Evolutionary conservation across 352 stramenopile species (phyloP).

Genomic region (Phytophthora ramorum): DNA sequence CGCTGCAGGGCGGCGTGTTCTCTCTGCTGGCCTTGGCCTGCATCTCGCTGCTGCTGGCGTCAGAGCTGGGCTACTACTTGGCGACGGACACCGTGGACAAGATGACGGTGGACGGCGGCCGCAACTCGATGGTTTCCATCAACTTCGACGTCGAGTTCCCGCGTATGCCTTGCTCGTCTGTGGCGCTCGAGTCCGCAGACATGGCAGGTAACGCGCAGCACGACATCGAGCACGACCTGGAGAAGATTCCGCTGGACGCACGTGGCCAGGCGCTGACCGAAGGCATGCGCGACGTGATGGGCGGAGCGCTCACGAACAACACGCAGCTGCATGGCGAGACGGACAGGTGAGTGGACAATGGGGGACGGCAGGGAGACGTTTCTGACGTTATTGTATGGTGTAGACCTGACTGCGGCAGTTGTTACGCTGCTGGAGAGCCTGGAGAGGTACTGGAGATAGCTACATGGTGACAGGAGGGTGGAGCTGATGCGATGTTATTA

Average conservation of each 20-base stretch:
- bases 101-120: slow-evolving; percentile 82
- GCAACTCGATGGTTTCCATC: slow-evolving; percentile 75
- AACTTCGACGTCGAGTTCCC: slow-evolving; percentile 88
- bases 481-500: neutral
- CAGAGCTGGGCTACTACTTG: slow-evolving; percentile 84
- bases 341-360: slow-evolving; percentile 46
- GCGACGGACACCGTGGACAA: slow-evolving; percentile 82
- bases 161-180: slow-evolving; percentile 77
- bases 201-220: slow-evolving; percentile 75
- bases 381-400: slow-evolving; percentile 10
- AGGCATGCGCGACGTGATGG: slow-evolving; percentile 66
- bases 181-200: slow-evolving; percentile 77
- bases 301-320: slow-evolving; percentile 73
- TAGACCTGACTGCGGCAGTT: slow-evolving; percentile 74
- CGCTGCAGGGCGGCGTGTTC: slow-evolving; percentile 83
- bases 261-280: slow-evolving; percentile 54
- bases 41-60: slow-evolving; percentile 73
- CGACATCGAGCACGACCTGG: slow-evolving; percentile 82
- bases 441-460: slow-evolving; percentile 37
- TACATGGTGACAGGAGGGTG: slow-evolving; percentile 7
- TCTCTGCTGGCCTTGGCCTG: slow-evolving; percentile 74
- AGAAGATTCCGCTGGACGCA: slow-evolving; percentile 72
- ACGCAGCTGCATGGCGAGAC: slow-evolving; percentile 62
- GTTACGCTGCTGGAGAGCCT: slow-evolving; percentile 73
- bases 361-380: neutral